These are phyloP conservation scores for Mortierella sp. DNA, from an alignment of 371 early-diverging fungal genomes.

Conservation along the genomic window DNA sequence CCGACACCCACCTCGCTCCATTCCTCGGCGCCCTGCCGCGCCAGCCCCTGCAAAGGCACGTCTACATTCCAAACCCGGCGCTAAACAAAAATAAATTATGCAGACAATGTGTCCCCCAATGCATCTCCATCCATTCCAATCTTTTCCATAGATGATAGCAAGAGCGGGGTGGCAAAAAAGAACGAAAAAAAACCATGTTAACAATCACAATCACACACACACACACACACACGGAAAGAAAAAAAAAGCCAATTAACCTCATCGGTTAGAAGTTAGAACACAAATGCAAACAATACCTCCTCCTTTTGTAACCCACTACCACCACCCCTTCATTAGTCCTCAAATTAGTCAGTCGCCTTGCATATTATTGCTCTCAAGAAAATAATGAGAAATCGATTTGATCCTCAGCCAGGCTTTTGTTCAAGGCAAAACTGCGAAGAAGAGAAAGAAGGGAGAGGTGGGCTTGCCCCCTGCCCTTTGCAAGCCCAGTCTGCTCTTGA, in stretches of 20 bases:
- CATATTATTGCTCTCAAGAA: constrained; percentile 9
- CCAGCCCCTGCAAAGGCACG: neutral
- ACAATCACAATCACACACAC: neutral
- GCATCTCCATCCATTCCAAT: no score
- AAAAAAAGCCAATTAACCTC: no score
- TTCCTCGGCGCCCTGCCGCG: no score
- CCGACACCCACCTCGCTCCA: no score
- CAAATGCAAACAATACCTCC: no score
- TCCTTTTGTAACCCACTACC: neutral
- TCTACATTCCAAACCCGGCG: neutral
- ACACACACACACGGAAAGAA: neutral
- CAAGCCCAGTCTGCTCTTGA: no score
- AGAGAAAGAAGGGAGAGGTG: neutral
- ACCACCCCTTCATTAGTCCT: neutral
- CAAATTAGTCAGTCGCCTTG: constrained; percentile 8
- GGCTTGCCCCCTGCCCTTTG: no score
- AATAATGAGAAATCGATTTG: neutral
- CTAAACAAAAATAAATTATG: neutral
- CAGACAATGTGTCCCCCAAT: neutral
- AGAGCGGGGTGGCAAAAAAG: neutral
- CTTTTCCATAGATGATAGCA: neutral
- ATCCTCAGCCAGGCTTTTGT: neutral
- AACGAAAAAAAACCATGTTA: neutral
- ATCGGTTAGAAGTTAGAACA: no score
- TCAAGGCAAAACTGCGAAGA: neutral